Evolutionary conservation across 2,329 filamentous ascomycete genomes (phyloP), one percentile per base, ranked within the genome.

Genomic region (Colletotrichum navitas): DNA sequence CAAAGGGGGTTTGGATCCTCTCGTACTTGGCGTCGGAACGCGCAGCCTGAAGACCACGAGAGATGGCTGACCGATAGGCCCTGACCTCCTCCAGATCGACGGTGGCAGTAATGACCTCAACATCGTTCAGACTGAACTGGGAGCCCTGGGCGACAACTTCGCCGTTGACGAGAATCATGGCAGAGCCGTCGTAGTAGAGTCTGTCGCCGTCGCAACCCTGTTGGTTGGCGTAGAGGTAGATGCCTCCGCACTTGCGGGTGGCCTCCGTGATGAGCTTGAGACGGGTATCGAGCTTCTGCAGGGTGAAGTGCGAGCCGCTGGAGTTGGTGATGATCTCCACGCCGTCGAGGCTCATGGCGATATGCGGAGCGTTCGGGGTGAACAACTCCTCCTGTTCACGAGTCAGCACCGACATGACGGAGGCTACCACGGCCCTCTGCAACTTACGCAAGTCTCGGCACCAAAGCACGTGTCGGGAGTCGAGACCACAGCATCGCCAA

Each of bases 261-360:
- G 90, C 91, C 75, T 93, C 89, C 18, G 83, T 83, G 71, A 94
- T 93, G 18, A 94, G 82, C 32, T 88, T 83, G 36, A 94, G 82
- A 18, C 90, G 85, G 0, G 83, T 87, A 74, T 92, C 84, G 1
- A 94, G 85, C 78, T 94, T 94, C 16, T 88, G 85, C 24, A 81
- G 73, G 24, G 75, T 75, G 76, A 90, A 89, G 78, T 95, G 93
- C 16, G 86, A 90, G 8, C 90, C 92, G 64, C 86, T 90, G 3
- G 86, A 89, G 79, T 95, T 95, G 11, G 89, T 89, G 73, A 93
- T 87, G 66, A 94, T 90, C 76, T 94, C 93, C 7, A 90, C 89
- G 5, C 93, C 93, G 75, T 72, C 70, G n/a, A 72, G 24, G 83
- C 71, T 68, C 75, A 77, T 77, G 55, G 60, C 68, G 29, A 75